phyloP scores from a whole-genome alignment of 371 early-diverging fungal species.

The Mortierella sp. region DNA sequence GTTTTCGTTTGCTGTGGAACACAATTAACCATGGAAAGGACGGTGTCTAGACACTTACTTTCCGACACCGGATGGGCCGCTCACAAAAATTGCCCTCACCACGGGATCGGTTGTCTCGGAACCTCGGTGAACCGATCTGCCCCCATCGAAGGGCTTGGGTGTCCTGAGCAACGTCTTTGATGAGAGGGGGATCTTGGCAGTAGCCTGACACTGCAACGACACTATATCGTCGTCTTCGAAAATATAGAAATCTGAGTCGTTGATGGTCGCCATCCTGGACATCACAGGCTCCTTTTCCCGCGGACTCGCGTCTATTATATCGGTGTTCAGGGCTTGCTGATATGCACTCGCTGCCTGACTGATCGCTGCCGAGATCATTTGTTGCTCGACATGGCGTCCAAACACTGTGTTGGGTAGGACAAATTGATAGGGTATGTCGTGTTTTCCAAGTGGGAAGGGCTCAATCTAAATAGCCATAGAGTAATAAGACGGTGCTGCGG shows the following conservation, averaged over 20 bases:
- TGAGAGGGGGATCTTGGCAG: constrained; percentile 33
- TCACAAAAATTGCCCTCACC: constrained; percentile 43
- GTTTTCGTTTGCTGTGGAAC: too few species aligned
- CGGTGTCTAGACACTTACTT: too few species aligned
- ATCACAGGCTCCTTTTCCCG: constrained; percentile 8
- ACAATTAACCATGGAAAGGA: too few species aligned
- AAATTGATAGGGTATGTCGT: constrained; percentile 65
- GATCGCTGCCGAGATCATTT: constrained; percentile 46
- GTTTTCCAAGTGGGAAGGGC: constrained; percentile 61
- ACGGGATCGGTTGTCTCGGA: constrained; percentile 32
- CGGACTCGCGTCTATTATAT: neutral
- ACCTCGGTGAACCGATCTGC: constrained; percentile 20
- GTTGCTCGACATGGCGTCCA: constrained; percentile 55
- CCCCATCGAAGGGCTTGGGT: constrained; percentile 42
- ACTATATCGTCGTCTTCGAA: constrained; percentile 56
- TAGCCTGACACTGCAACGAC: constrained; percentile 23
- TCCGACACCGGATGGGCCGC: constrained; percentile 51
- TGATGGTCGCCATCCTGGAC: constrained; percentile 1
- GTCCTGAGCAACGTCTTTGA: constrained; percentile 27
- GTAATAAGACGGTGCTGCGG: neutral
- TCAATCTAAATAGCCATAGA: constrained; percentile 27
- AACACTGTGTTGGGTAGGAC: constrained; percentile 65
- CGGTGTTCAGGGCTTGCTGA: constrained; percentile 28
- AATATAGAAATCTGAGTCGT: constrained; percentile 30
- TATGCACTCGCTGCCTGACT: constrained; percentile 40